These are phyloP conservation scores for Neofusicoccum cordaticola DNA, from an alignment of 2,329 filamentous ascomycete species.

Conservation along the genomic window DNA sequence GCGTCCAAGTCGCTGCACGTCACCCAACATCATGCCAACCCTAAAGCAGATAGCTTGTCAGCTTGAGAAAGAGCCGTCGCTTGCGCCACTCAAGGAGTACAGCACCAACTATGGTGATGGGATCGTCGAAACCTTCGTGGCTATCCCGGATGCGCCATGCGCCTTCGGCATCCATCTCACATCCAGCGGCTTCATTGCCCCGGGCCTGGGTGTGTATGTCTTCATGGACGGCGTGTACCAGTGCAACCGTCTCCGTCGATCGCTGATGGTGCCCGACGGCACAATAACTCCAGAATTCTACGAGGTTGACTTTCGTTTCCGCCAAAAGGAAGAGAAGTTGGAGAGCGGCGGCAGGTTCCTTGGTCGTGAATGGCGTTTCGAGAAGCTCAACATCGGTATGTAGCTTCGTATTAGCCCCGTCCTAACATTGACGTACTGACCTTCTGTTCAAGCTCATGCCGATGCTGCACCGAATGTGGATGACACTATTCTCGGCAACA, in stretches of 20 bases:
- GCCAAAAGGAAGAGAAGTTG: constrained; percentile 54
- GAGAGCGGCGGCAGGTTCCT: constrained; percentile 45
- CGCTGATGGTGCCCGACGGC: constrained; percentile 34
- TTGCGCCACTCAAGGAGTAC: constrained; percentile 48
- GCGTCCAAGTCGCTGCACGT: not conserved
- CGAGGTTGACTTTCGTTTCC: constrained; percentile 49
- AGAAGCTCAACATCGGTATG: constrained; percentile 48
- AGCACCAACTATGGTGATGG: constrained; percentile 51
- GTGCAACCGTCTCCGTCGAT: constrained; percentile 53
- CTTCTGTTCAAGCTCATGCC: constrained; percentile 22
- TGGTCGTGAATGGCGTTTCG: constrained; percentile 54
- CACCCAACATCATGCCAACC: constrained; percentile 45
- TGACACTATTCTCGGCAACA: constrained; percentile 34
- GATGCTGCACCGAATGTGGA: constrained; percentile 32
- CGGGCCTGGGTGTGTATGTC: constrained; percentile 54
- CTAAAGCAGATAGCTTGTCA: constrained; percentile 53
- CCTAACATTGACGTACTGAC: not conserved
- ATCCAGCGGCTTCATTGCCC: constrained; percentile 51
- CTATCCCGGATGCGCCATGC: constrained; percentile 45
- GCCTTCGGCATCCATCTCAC: constrained; percentile 51
- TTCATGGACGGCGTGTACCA: constrained; percentile 59
- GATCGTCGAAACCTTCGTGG: constrained; percentile 51
- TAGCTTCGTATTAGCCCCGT: not conserved
- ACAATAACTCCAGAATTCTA: constrained; percentile 23
- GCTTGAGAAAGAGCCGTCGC: constrained; percentile 48